phyloP scores from a whole-genome alignment of 2,329 filamentous ascomycete species.

The Diplodia corticola region DNA sequence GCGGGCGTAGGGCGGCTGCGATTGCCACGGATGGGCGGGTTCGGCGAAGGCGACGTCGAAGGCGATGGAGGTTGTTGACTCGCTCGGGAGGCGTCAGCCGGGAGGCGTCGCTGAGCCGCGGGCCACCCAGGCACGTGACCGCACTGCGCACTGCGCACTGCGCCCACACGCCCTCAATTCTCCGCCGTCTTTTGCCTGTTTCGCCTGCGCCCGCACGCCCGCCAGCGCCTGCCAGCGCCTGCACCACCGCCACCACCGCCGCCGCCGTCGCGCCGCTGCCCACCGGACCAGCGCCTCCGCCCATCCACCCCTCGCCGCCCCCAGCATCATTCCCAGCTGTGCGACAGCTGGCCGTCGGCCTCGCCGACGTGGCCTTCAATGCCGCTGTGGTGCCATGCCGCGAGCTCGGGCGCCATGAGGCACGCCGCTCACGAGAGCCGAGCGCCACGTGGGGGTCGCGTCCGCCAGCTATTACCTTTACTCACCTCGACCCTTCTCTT shows the following conservation, averaged over 20 bases:
- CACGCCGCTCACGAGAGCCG: background rate
- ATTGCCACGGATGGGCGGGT: background rate
- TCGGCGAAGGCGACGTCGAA: background rate
- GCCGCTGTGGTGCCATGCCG: background rate
- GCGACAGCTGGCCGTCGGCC: background rate
- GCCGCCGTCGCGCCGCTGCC: too few relatives aligned
- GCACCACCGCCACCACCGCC: too few relatives aligned
- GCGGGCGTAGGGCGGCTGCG: background rate
- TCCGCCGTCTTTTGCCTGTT: too few relatives aligned
- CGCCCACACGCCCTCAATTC: too few relatives aligned
- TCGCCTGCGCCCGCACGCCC: background rate
- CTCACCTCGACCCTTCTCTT: background rate
- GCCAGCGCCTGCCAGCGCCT: background rate
- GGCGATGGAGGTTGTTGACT: background rate
- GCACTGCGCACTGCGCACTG: background rate
- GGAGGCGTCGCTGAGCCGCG: too few relatives aligned
- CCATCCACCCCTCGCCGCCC: background rate
- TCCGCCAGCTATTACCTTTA: constrained; percentile 7
- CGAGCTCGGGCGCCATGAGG: background rate
- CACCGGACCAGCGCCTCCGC: too few relatives aligned
- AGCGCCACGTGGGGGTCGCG: constrained; percentile 12
- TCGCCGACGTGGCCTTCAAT: background rate
- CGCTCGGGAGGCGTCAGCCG: too few relatives aligned
- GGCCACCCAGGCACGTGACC: background rate
- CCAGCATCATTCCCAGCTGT: too few relatives aligned